A percentile compares a stretch with the other conserved stretches of the same genome.
Evolutionary conservation across 306 rosid genomes (phyloP).

Genomic region (Quillaja saponaria): DNA sequence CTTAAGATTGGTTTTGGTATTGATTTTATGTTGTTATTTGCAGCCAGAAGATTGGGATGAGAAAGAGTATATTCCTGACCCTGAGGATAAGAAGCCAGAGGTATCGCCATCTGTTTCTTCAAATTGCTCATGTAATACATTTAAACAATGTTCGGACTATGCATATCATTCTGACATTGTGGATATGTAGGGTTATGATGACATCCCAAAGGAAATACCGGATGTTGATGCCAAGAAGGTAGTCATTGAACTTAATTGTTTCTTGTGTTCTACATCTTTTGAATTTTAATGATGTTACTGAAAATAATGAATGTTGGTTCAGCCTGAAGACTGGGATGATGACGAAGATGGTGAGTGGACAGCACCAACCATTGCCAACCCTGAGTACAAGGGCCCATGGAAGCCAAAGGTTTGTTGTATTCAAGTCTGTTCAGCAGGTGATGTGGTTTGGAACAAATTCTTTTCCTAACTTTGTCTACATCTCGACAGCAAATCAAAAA

Average conservation of each 20-base stretch:
- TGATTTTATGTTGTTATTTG: constrained; percentile 28
- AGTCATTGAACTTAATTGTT: constrained; percentile 2
- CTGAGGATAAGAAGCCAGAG: constrained; percentile 98
- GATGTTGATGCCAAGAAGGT: constrained; percentile 97
- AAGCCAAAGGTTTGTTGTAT: constrained; percentile 70
- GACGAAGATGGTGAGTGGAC: constrained; percentile 99
- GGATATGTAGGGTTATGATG: constrained; percentile 80
- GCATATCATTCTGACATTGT: constrained; percentile 21
- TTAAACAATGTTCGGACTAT: constrained; percentile 4
- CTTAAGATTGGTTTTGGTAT: constrained; percentile 16
- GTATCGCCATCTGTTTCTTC: constrained; percentile 34
- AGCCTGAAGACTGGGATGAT: constrained; percentile 99
- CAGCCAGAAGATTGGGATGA: constrained; percentile 99
- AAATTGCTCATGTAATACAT: constrained; percentile 2
- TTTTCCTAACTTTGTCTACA: constrained; percentile 23
- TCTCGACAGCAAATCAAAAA: constrained; percentile 84
- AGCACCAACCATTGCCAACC: constrained; percentile 90
- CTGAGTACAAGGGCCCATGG: constrained; percentile 99
- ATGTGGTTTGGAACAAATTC: background rate
- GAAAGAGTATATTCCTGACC: constrained; percentile 89
- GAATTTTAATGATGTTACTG: constrained; percentile 19
- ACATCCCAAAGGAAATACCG: constrained; percentile 74
- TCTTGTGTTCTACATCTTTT: constrained; percentile 2
- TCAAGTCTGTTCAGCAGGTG: background rate
- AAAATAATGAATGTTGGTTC: constrained; percentile 32